phyloP scores from a whole-genome alignment of 306 rosid species.

The Betula pendula region DNA sequence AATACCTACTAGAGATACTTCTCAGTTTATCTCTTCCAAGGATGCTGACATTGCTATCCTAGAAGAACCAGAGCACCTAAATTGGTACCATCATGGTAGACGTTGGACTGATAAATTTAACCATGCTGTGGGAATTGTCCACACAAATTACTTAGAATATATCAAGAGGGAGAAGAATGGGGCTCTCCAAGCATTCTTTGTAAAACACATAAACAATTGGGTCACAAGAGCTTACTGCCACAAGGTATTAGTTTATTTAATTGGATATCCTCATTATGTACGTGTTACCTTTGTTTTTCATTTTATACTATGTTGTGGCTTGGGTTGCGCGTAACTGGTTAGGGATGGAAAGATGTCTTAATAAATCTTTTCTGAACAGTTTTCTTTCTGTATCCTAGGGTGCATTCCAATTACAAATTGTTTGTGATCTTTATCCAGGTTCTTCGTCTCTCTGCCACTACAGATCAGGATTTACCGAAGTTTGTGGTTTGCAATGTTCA shows the following conservation, averaged over 20 bases:
- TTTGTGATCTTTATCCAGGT: slow-evolving; percentile 53
- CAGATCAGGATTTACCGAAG: slow-evolving; percentile 93
- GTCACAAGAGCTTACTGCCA: slow-evolving; percentile 85
- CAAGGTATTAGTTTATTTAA: slow-evolving; percentile 51
- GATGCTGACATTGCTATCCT: slow-evolving; percentile 94
- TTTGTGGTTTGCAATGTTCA: slow-evolving; percentile 93
- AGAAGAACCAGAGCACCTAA: slow-evolving; percentile 97
- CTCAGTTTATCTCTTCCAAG: slow-evolving; percentile 85
- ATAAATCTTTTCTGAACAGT: not conserved
- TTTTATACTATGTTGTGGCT: not conserved
- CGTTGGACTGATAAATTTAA: slow-evolving; percentile 96
- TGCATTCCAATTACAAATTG: slow-evolving; percentile 2
- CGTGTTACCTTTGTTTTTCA: not conserved
- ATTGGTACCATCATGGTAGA: slow-evolving; percentile 97
- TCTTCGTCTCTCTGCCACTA: slow-evolving; percentile 96
- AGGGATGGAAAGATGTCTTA: not conserved
- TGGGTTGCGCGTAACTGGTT: not conserved
- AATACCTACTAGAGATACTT: slow-evolving; percentile 93
- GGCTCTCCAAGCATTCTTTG: slow-evolving; percentile 85
- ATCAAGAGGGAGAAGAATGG: slow-evolving; percentile 97
- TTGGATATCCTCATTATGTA: not conserved
- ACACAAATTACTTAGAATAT: slow-evolving; percentile 95
- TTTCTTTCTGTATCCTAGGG: not conserved
- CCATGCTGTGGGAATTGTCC: slow-evolving; percentile 96
- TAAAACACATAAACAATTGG: slow-evolving; percentile 97